Evolutionary conservation across 208 protist species (phyloP), one percentile per base, ranked within the genome.

Genomic region (Herpetomonas tarakana): DNA sequence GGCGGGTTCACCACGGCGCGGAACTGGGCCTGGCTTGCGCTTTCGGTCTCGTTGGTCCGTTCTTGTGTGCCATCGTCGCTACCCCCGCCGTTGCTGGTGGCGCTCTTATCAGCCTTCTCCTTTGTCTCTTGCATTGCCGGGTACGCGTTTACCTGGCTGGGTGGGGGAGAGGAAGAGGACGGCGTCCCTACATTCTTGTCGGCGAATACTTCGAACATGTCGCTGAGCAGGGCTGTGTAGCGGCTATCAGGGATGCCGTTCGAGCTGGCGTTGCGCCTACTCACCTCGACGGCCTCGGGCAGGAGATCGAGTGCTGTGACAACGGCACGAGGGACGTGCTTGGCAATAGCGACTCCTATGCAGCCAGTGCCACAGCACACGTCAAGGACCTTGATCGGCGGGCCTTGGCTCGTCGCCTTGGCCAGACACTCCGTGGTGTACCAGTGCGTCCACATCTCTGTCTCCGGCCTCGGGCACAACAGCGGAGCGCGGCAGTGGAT

Each of bases 401-500:
- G 2, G 0, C 0, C 35, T 14, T 21, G 7, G 2, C 6, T 21
- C 12, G 21, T 29, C 19, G 1, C 21, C 24, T 30, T 30, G 22
- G 26, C 35, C 6, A 94, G 65, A 56, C 85, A 52, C 25, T 68
- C 52, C 22, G 78, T 59, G 7, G 89, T 72, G 27, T 91, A 38
- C 87, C 85, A 96, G 58, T 93, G 86, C 2, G 78, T 83, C 90
- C 86, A 93, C 84, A 91, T 83, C 71, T 96, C 86, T 29, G 90
- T 96, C 70, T 96, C 86, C 1, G 86, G 81, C 1, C 86, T 58
- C 21, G 90, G 90, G 65, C 86, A 91, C 26, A 96, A 68, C 45
- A 96, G 68, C 39, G 90, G 90, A 26, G 74, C 69, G 29, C 55
- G 65, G 56, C 83, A 92, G 12, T 46, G 52, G 27, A 96, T 90